phyloP scores from a whole-genome alignment of 208 protist genomes.

The Wallacemonas sp. region DNA sequence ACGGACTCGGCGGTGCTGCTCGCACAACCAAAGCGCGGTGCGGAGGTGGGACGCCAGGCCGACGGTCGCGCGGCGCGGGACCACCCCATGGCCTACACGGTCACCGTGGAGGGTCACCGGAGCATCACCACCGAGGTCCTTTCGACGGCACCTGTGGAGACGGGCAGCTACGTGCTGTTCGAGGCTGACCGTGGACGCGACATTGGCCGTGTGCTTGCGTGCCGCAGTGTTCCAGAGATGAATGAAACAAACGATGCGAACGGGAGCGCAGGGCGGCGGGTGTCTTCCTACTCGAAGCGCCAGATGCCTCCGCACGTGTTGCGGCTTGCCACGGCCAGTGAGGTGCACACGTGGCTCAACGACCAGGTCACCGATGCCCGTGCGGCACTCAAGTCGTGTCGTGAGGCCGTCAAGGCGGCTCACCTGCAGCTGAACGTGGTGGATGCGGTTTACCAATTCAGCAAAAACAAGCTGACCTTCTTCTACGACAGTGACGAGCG shows the following conservation, averaged over 20 bases:
- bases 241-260: not conserved
- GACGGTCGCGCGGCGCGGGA: not conserved
- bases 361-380: slow-evolving; percentile 47
- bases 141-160: slow-evolving; percentile 18
- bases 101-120: slow-evolving; percentile 55
- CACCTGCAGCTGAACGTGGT: slow-evolving; percentile 59
- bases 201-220: slow-evolving; percentile 68
- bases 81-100: slow-evolving; percentile 8
- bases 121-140: slow-evolving; percentile 17
- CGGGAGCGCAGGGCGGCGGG: not conserved
- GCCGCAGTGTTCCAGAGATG: slow-evolving; percentile 11
- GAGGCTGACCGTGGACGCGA: slow-evolving; percentile 79
- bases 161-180: slow-evolving; percentile 64
- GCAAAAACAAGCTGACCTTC: slow-evolving; percentile 85
- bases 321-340: slow-evolving; percentile 48
- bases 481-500: slow-evolving; percentile 69
- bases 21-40: too few relatives aligned
- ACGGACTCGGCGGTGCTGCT: not conserved
- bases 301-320: slow-evolving; percentile 29
- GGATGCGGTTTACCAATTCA: slow-evolving; percentile 85
- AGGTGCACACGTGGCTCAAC: slow-evolving; percentile 61
- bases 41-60: too few relatives aligned
- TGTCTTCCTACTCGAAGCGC: slow-evolving; percentile 4
- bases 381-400: slow-evolving; percentile 48
- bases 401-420: slow-evolving; percentile 40